These are phyloP conservation scores for Aureobasidium musti DNA, from an alignment of 2,329 filamentous ascomycete genomes.

Conservation along the genomic window DNA sequence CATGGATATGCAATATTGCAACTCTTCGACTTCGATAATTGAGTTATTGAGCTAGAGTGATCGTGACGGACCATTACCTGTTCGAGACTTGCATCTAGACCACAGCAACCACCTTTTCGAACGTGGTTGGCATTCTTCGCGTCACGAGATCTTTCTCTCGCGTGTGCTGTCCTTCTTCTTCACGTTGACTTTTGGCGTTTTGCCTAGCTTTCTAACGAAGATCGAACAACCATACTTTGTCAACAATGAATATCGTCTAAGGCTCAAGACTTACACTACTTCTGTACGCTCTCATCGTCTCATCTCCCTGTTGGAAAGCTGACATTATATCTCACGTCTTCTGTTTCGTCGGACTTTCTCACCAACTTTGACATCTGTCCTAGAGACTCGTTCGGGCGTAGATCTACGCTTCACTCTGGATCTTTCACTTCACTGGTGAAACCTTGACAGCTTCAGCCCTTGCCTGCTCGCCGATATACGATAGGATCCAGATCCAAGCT, in stretches of 20 bases:
- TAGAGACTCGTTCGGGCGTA: no score
- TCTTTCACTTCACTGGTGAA: not conserved
- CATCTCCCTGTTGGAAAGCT: no score
- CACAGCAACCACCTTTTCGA: not conserved
- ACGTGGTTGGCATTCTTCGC: not conserved
- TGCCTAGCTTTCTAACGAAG: not conserved
- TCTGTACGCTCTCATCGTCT: no score
- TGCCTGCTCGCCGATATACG: not conserved
- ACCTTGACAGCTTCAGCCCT: not conserved
- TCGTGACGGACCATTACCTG: not conserved
- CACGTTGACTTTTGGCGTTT: not conserved
- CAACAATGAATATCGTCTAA: no score
- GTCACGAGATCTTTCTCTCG: no score
- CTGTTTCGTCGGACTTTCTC: not conserved
- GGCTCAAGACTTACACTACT: no score
- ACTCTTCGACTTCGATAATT: not conserved
- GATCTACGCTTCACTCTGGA: not conserved
- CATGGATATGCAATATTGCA: not conserved
- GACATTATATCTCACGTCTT: no score
- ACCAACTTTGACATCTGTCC: not conserved
- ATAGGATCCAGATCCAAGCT: no score
- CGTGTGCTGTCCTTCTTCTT: not conserved
- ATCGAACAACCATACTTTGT: not conserved
- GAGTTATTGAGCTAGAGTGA: not conserved
- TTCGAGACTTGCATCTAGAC: not conserved